Evolutionary conservation across 2,329 filamentous ascomycete species (phyloP), one percentile per base, ranked within the genome.

Genomic region (Cercospora sp.): DNA sequence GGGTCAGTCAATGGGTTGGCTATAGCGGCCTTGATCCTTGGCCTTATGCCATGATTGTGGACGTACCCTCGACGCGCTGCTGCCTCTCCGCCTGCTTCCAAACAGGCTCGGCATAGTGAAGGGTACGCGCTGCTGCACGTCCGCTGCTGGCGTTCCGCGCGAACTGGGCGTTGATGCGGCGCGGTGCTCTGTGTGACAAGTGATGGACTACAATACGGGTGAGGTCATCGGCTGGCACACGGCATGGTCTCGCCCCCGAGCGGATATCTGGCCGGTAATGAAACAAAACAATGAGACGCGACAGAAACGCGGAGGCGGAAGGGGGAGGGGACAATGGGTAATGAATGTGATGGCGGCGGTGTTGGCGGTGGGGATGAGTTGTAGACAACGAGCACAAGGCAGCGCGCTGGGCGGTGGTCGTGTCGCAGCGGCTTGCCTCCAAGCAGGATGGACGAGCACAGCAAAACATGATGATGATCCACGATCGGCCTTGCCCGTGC

Each of bases 11-110:
- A 53, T 45, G 53, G 45, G 45, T 32, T 58, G 53, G 24, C 26
- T 26, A n/a, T 57, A 57, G 53, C 21, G 51, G 37, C 55, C 32
- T 26, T 16, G 37, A 43, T 51, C 30, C 28, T 34, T 32, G 51
- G 32, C 55, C 32, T 58, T 12, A 51, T 60, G 49, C 4, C 26
- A 58, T 32, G 53, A 21, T 32, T 28, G 30, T 30, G 53, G 53
- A 66, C 63, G 24, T 62, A 66, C 58, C 65, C 70, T 69, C 40
- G 61, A 61, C 53, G 70, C 69, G 53, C 64, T 69, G 69, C 70
- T 72, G 37, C 69, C 70, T 40, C 66, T 64, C 21, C 69, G 65
- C 63, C 63, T 37, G 16, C 70, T 67, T 57, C 65, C 67, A 63
- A 69, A 71, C 61, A 71, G 59, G 49, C 61, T 66, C 34, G 68